These are phyloP conservation scores for Saccharum hybrid DNA, from an alignment of 202 grass and related monocot species.

Conservation along the genomic window DNA sequence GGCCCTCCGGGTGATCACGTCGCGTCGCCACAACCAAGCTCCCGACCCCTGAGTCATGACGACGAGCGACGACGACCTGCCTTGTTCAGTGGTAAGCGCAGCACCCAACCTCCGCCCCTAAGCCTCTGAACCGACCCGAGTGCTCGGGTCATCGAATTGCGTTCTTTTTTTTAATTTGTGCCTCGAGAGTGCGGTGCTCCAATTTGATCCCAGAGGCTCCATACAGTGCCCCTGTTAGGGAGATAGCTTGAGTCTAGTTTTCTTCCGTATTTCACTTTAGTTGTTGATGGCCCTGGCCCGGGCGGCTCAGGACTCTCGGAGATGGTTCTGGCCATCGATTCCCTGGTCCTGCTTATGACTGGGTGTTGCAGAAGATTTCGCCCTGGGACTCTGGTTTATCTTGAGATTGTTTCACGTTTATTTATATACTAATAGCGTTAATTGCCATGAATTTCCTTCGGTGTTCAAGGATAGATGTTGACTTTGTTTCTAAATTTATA, in stretches of 20 bases:
- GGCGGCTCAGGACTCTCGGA: not conserved
- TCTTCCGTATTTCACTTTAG: not conserved
- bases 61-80: not conserved
- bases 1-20: not conserved
- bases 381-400: not conserved
- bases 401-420: not conserved
- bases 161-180: not conserved
- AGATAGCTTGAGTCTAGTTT: not conserved
- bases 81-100: constrained; percentile 30
- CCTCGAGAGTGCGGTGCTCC: not conserved
- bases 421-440: not conserved
- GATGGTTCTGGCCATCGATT: not conserved
- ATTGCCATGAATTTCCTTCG: not conserved
- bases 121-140: not conserved
- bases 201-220: not conserved
- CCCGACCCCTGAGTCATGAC: not conserved
- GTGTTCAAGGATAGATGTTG: not conserved
- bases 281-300: not conserved
- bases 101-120: not conserved
- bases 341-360: not conserved
- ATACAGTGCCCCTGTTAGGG: not conserved
- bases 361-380: not conserved
- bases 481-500: constrained; percentile 23
- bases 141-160: not conserved
- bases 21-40: not conserved